Evolutionary conservation across 129 eudicot species (phyloP).

Genomic region (Ambrosia trifida): DNA sequence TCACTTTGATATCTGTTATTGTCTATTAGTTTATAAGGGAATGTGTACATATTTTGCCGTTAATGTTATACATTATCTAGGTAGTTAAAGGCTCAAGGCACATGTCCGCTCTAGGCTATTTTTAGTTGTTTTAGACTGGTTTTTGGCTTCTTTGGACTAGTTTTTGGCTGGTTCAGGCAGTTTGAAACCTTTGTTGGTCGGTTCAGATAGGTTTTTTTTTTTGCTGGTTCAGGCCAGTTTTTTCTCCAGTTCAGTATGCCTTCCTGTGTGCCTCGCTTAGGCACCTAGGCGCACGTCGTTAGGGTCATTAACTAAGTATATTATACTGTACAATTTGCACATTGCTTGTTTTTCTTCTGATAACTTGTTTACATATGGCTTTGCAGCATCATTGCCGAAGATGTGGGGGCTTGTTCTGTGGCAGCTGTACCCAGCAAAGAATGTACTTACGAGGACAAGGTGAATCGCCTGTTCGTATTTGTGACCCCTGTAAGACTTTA

Average conservation of each 20-base stretch:
- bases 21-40: neutral
- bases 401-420: constrained; percentile 89
- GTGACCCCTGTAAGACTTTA: constrained; percentile 90
- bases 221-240: no score
- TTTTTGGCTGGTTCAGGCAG: no score
- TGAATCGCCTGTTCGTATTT: constrained; percentile 87
- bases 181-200: no score
- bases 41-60: neutral
- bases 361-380: constrained; percentile 20
- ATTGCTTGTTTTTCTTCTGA: neutral
- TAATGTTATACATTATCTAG: neutral
- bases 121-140: no score
- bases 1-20: constrained; percentile 15
- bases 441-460: constrained; percentile 95
- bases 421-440: constrained; percentile 73
- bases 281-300: no score
- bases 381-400: constrained; percentile 95
- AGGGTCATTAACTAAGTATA: no score
- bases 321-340: neutral
- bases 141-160: no score
- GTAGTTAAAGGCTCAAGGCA: no score
- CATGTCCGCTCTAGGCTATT: no score
- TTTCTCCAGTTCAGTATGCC: no score
- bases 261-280: no score
- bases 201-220: no score